A percentile compares a stretch with the other conserved stretches of the same genome.
Conservation (phyloP, 1,139 yeast genomes). For the Suhomyces panamericanus region DNA sequence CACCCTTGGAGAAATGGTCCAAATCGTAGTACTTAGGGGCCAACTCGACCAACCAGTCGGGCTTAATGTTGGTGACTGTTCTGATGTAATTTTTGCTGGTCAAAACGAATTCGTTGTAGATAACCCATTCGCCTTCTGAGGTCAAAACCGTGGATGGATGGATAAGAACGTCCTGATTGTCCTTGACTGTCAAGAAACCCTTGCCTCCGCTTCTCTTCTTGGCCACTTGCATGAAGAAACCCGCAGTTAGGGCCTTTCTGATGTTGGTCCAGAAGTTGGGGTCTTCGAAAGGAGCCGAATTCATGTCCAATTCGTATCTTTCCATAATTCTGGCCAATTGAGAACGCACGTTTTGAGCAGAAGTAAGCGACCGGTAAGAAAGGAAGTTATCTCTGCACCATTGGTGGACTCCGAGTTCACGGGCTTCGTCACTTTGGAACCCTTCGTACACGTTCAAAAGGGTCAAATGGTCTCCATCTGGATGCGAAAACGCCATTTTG, state of each 20-base stretch:
- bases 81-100: slow-evolving; percentile 92
- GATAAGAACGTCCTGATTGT: slow-evolving; percentile 89
- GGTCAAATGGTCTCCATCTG: slow-evolving; percentile 94
- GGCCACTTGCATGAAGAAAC: slow-evolving; percentile 98
- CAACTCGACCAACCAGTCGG: slow-evolving; percentile 83
- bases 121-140: slow-evolving; percentile 86
- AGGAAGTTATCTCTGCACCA: slow-evolving; percentile 95
- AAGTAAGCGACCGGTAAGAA: slow-evolving; percentile 75
- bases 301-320: slow-evolving; percentile 69
- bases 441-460: slow-evolving; percentile 85
- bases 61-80: slow-evolving; percentile 88
- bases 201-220: slow-evolving; percentile 72
- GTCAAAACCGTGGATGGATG: slow-evolving; percentile 93
- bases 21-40: slow-evolving; percentile 86
- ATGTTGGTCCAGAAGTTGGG: slow-evolving; percentile 67
- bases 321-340: slow-evolving; percentile 87
- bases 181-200: slow-evolving; percentile 86
- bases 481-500: slow-evolving; percentile 84
- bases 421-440: slow-evolving; percentile 72
- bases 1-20: slow-evolving; percentile 76
- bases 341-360: slow-evolving; percentile 81
- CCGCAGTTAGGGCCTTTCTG: slow-evolving; percentile 84
- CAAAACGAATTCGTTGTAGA: slow-evolving; percentile 92
- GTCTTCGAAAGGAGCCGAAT: slow-evolving; percentile 69
- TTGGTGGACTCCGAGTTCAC: slow-evolving; percentile 55